Evolutionary conservation across 1,284 basidiomycete genomes (phyloP).

Genomic region (Ceratobasidium sp.): DNA sequence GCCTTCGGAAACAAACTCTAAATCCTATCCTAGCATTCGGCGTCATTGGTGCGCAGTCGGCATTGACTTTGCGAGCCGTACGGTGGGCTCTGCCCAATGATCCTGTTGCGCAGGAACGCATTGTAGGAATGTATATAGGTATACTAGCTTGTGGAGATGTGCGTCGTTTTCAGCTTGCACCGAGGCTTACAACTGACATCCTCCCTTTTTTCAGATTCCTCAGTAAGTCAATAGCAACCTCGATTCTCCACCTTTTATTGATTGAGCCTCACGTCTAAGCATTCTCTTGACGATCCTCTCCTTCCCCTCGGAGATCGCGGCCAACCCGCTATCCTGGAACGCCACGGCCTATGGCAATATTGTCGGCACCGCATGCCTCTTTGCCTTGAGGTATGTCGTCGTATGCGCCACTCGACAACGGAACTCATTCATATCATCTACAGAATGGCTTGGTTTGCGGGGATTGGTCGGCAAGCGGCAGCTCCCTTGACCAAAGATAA

Average conservation of each 20-base stretch:
- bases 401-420: neutral
- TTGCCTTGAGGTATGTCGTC: constrained; percentile 63
- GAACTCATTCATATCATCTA: neutral
- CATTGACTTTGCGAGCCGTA: constrained; percentile 74
- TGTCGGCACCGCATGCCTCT: constrained; percentile 66
- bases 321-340: constrained; percentile 68
- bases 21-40: constrained; percentile 65
- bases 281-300: constrained; percentile 66
- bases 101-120: constrained; percentile 72
- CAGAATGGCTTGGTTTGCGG: constrained; percentile 37
- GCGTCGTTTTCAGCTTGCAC: constrained; percentile 53
- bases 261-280: constrained; percentile 56
- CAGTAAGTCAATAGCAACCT: neutral
- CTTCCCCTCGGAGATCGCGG: constrained; percentile 68
- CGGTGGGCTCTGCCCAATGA: constrained; percentile 69
- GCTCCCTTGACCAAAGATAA: no score
- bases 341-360: constrained; percentile 78
- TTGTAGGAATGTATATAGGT: constrained; percentile 70
- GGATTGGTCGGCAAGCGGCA: constrained; percentile 28
- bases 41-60: constrained; percentile 71
- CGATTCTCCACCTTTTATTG: constrained; percentile 6
- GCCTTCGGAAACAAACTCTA: neutral
- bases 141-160: constrained; percentile 79
- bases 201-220: constrained; percentile 41
- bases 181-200: constrained; percentile 42